Evolutionary conservation across 2,329 filamentous ascomycete species (phyloP).

Genomic region (Fusarium lateritium): DNA sequence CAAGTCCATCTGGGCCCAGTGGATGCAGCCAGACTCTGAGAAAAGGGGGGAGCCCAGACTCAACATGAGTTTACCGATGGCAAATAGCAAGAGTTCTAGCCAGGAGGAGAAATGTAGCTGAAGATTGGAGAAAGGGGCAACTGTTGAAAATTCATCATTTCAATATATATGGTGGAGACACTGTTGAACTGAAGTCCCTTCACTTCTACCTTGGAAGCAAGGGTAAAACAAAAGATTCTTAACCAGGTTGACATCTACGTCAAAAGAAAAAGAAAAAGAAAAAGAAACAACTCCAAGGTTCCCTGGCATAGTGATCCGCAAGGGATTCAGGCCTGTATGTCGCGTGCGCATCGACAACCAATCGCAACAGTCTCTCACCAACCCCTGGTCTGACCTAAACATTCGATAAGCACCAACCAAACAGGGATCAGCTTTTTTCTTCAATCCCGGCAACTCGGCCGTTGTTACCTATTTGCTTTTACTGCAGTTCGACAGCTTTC

Average conservation of each 20-base stretch:
- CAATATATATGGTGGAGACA: background rate
- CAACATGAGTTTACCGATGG: slow-evolving; percentile 16
- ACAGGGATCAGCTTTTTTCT: slow-evolving; percentile 26
- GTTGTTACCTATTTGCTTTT: background rate
- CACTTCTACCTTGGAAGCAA: background rate
- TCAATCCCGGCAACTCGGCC: slow-evolving; percentile 12
- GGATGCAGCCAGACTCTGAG: slow-evolving; percentile 21
- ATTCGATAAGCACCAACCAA: slow-evolving; percentile 36
- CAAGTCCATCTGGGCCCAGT: slow-evolving; percentile 27
- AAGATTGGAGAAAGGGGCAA: background rate
- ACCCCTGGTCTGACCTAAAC: slow-evolving; percentile 34
- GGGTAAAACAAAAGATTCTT: slow-evolving; percentile 2
- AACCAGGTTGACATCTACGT: slow-evolving; percentile 3
- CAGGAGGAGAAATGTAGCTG: slow-evolving; percentile 6
- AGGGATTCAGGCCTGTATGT: slow-evolving; percentile 28
- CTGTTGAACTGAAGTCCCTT: background rate
- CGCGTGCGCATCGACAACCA: slow-evolving; percentile 34
- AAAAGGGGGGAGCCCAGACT: slow-evolving; percentile 29
- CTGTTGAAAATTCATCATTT: background rate
- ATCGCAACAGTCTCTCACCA: slow-evolving; percentile 21
- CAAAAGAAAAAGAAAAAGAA: slow-evolving; percentile 29
- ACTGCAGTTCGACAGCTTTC: background rate
- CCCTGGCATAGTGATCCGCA: slow-evolving; percentile 9
- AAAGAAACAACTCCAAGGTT: slow-evolving; percentile 8
- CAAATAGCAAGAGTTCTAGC: slow-evolving; percentile 5